A percentile compares a stretch with the other conserved stretches of the same genome.
Conservation (phyloP, 208 protist species). For the Plasmodiophora brassicae region DNA sequence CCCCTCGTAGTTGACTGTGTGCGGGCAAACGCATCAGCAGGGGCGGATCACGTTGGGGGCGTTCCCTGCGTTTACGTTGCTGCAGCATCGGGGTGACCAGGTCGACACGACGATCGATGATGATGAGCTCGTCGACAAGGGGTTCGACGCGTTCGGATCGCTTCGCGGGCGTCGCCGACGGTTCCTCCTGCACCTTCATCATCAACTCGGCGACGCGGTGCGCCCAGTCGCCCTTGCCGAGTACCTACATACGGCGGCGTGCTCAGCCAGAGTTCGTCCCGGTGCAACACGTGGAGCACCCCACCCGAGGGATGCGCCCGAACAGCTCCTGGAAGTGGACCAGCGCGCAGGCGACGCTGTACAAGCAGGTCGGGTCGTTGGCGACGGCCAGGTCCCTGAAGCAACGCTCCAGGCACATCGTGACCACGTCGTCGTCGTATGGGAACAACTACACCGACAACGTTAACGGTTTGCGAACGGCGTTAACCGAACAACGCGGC, state of each 20-base stretch:
- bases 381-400: background rate
- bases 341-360: background rate
- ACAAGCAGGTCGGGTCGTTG: background rate
- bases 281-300: too few species aligned
- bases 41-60: background rate
- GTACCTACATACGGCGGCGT: too few species aligned
- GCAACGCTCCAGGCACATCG: background rate
- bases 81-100: background rate
- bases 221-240: slow-evolving; percentile 12
- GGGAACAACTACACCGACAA: background rate
- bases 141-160: too few species aligned
- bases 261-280: too few species aligned
- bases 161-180: too few species aligned
- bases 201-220: background rate
- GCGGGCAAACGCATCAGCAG: background rate
- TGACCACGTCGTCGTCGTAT: slow-evolving; percentile 9
- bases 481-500: background rate
- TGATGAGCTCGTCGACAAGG: background rate
- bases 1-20: slow-evolving; percentile 5
- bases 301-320: background rate
- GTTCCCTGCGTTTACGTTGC: background rate
- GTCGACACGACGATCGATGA: background rate
- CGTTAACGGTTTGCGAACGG: background rate
- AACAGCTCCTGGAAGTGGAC: background rate
- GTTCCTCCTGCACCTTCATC: background rate